phyloP scores from a whole-genome alignment of 2,329 filamentous ascomycete genomes.

The Eurotiales sp. region DNA sequence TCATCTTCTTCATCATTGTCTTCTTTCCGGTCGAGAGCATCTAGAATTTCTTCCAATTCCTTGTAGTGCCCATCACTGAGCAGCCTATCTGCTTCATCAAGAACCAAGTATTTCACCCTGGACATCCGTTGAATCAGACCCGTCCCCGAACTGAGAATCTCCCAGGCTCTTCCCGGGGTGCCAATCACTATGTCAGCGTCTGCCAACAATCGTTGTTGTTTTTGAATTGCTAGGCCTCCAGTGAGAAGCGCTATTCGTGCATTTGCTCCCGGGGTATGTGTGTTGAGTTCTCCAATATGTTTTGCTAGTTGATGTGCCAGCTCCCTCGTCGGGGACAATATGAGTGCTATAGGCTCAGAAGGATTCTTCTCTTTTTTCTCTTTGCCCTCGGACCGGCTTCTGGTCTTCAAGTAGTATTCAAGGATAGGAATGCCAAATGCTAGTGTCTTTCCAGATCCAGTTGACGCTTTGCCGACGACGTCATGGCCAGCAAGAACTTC shows the following conservation, averaged over 20 bases:
- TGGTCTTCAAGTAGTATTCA: constrained; percentile 67
- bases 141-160: constrained; percentile 75
- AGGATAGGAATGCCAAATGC: constrained; percentile 93
- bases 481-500: constrained; percentile 79
- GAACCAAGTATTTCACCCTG: constrained; percentile 73
- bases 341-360: constrained; percentile 63
- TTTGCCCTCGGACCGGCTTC: constrained; percentile 24
- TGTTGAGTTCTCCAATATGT: constrained; percentile 74
- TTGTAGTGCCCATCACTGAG: constrained; percentile 93
- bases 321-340: constrained; percentile 89
- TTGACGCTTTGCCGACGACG: constrained; percentile 92
- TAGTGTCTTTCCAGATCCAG: constrained; percentile 93
- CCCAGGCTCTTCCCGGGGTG: constrained; percentile 91
- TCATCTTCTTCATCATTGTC: constrained; percentile 32
- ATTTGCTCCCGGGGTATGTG: constrained; percentile 58
- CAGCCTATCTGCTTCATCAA: constrained; percentile 91
- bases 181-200: constrained; percentile 90
- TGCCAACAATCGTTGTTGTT: constrained; percentile 80
- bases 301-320: constrained; percentile 85
- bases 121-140: constrained; percentile 68
- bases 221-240: constrained; percentile 88
- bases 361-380: constrained; percentile 40
- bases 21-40: constrained; percentile 66
- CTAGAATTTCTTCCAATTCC: constrained; percentile 84
- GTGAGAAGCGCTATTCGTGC: constrained; percentile 77